Base-by-base conservation (phyloP, 345 rosid genomes). In the Citrus australasica region DNA sequence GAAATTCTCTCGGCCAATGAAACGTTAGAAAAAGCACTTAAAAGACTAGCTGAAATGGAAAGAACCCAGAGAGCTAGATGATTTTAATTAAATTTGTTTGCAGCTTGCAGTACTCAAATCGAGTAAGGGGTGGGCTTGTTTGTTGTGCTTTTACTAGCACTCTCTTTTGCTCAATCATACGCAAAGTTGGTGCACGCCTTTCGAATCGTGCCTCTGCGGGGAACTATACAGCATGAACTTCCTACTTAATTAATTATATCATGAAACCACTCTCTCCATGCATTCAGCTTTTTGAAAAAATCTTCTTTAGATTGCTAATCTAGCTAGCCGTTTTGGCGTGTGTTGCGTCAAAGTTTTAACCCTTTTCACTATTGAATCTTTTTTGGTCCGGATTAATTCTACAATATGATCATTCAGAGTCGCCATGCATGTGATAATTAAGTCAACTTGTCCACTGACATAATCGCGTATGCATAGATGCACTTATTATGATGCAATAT, bases 161-260 rank as follows among this genome's bases (percentile, higher is more conserved):
- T 10, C 30, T 75, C 83, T 79, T 85, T 74, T 63, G 73, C 84
- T 83, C 82, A 82, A 82, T 84, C 83, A 88, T 89, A 80, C 83
- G 85, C 85, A 83, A 79, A 73, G 67, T 72, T 75, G 73, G 81
- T 69, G 89, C 91, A 89, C 85, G 92, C 92, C 87, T 78, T 82
- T 78, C 79, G 55, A 80, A 37, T 59, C 78, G 70, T 66, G 63
- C 76, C 51, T 32, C 65, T 76, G 61, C 21, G 62, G 62, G 40
- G 37, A 64, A 64, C 68, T 16, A 32, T 32, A 5, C 37, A 37
- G 56, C 79, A 67, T 71, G 71, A 30, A 6, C 62, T 82, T 67
- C 67, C 76, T 35, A 1, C 46, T 40, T 4, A 65, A 65, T 32
- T 7, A 65, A 65, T 65, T 17, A 22, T 13, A 46, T 46, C 51